phyloP scores from a whole-genome alignment of 1,139 yeast species.

The Yamadazyma atmosphaerica region DNA sequence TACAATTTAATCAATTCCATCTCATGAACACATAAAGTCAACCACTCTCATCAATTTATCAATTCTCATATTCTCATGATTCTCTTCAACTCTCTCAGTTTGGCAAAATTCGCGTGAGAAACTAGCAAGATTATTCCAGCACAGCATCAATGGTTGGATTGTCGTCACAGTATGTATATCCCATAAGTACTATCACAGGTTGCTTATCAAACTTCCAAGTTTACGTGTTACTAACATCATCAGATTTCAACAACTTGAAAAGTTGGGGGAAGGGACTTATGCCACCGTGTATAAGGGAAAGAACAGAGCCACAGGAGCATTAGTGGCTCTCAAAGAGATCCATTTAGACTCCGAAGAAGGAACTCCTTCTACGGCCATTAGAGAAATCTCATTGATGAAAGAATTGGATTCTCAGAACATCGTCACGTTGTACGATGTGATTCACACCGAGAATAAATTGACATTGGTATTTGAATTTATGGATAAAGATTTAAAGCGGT shows the following conservation, averaged over 20 bases:
- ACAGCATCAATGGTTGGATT: constrained; percentile 21
- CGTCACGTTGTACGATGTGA: constrained; percentile 90
- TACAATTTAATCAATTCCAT: too few species aligned
- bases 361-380: constrained; percentile 95
- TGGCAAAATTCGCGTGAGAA: too few species aligned
- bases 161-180: constrained; percentile 36
- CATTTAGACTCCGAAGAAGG: constrained; percentile 96
- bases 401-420: constrained; percentile 94
- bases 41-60: background rate
- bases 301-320: constrained; percentile 85
- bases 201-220: too few species aligned
- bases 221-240: constrained; percentile 1
- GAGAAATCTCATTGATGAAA: constrained; percentile 95
- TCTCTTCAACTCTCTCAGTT: too few species aligned
- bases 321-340: constrained; percentile 94
- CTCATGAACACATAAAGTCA: background rate
- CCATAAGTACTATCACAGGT: too few species aligned
- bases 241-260: constrained; percentile 66
- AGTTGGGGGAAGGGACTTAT: constrained; percentile 96
- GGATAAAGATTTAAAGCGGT: constrained; percentile 92
- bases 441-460: constrained; percentile 93
- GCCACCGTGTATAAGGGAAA: constrained; percentile 98
- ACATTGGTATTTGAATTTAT: constrained; percentile 90
- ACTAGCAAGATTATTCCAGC: too few species aligned
- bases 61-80: too few species aligned